Evolutionary conservation across 75 land plant genomes (phyloP), one percentile per base, ranked within the genome.

Genomic region (Selaginella tamariscina): DNA sequence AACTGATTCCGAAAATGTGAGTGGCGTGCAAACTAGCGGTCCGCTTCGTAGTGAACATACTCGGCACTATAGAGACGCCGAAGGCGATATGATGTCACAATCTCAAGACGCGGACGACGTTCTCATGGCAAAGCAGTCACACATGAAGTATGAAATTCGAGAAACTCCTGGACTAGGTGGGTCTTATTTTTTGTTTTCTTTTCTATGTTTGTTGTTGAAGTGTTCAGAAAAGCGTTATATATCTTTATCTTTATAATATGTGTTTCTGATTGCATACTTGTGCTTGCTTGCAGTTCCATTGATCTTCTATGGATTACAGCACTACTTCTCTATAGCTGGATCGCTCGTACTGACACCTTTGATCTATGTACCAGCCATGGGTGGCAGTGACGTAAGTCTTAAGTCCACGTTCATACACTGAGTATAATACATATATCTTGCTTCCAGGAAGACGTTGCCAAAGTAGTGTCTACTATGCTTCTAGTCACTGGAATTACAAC

Each of bases 81-180:
- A 75, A 15, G 72, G 33, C 0, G 87, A 84, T 56, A 72, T 70
- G 1, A 27, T 83, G 76, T 82, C 80, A 0, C 83, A 80, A 66
- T 57, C 69, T 0, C 77, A 80, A 0, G 88, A 82, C 33, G 68
- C 68, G 1, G 88, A 85, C 32, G 95, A 89, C 54, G 82, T 66
- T 1, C 59, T 79, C 31, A 56, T 75, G 49, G 56, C 55, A 8
- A 67, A 88, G 71, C 89, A 84, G 27, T 69, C 84, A 0, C 87
- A 84, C 60, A 88, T 93, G 83, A 93, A 84, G 79, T 93, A 88
- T 72, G 89, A 88, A 78, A 80, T 93, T 29, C 70, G 89, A 66
- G 98, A 93, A 32, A 79, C 82, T 27, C 98, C 98, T 31, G 98
- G 98, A 31, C 79, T 93, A 24, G 87, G 98, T 93, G 33, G 78